These are phyloP conservation scores for Sphaerulina populicola DNA, from an alignment of 2,329 filamentous ascomycete genomes.

Conservation along the genomic window DNA sequence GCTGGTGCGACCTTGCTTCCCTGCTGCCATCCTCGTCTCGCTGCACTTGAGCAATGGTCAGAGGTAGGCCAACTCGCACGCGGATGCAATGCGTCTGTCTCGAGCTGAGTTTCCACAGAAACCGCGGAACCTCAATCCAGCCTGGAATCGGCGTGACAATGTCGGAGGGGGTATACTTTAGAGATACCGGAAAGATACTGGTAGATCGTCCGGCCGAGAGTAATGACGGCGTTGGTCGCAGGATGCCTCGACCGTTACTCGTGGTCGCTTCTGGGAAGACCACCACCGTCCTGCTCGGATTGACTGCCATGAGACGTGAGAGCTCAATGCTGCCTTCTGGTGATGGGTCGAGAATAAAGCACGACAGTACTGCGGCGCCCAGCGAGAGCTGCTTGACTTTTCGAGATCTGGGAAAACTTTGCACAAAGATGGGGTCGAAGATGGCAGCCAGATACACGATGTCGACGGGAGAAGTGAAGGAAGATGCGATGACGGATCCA, in stretches of 20 bases:
- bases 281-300: slow-evolving; percentile 69
- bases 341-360: slow-evolving; percentile 22
- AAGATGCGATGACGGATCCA: slow-evolving; percentile 76
- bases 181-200: slow-evolving; percentile 80
- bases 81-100: slow-evolving; percentile 81
- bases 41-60: slow-evolving; percentile 40
- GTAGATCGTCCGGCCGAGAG: slow-evolving; percentile 57
- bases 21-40: slow-evolving; percentile 23
- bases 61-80: slow-evolving; percentile 74
- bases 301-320: slow-evolving; percentile 49
- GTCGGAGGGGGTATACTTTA: slow-evolving; percentile 81
- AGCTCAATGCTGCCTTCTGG: slow-evolving; percentile 30
- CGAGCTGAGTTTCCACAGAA: slow-evolving; percentile 79
- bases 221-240: slow-evolving; percentile 73
- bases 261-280: slow-evolving; percentile 92
- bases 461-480: slow-evolving; percentile 87
- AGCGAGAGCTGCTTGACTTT: slow-evolving; percentile 72
- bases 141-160: slow-evolving; percentile 84
- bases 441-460: slow-evolving; percentile 89
- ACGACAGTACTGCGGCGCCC: slow-evolving; percentile 62
- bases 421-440: slow-evolving; percentile 90
- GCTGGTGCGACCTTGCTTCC: slow-evolving; percentile 16
- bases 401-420: slow-evolving; percentile 59
- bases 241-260: slow-evolving; percentile 82
- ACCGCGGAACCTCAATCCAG: slow-evolving; percentile 51